Base-by-base conservation (phyloP, 2,329 filamentous ascomycete species). In the Hypoxylon sp. region DNA sequence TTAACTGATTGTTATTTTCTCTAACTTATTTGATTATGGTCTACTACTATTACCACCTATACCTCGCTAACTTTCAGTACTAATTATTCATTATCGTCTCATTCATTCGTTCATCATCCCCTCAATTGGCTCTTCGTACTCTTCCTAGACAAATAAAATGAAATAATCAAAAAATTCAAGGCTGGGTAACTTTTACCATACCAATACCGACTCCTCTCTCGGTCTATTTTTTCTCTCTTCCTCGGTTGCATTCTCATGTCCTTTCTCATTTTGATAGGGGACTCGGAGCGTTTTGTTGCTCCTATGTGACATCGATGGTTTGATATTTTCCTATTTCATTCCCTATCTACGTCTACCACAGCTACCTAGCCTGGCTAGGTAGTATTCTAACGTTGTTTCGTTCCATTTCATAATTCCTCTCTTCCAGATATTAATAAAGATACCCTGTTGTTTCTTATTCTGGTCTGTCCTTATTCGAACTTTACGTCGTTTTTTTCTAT, bases 301-400 rank as follows among this genome's bases (percentile, higher is more conserved):
- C 45, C 29, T 53, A 56, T 53, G 52, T 59, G 37, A 50, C 40
- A 51, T 55, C 21, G 31, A 43, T 47, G 20, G 41, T 25, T 25
- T 26, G 19, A 9, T 32, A 12, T 19, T n/a, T 50, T 27, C 23
- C 20, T 37, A 9, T 45, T 37, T 35, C 21, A 19, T 6, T 25
- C 11, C 19, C 13, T 34, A 20, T 32, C 20, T 50, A 32, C 13
- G 21, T 30, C n/a, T 32, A 40, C 19, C 11, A 20, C 17, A 45
- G 15, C 19, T 47, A 45, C 46, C 42, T 57, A 51, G 38, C 56
- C 35, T 43, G 29, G 49, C 32, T 51, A 59, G 48, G 56, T 59
- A 59, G 26, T 34, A 54, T 57, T 45, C 36, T 41, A 42, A 37
- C 37, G 42, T 36, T 49, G 17, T 34, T 54, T 57, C 53, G 56